Evolutionary conservation across 306 rosid genomes (phyloP).

Genomic region (Lathyrus sativus): DNA sequence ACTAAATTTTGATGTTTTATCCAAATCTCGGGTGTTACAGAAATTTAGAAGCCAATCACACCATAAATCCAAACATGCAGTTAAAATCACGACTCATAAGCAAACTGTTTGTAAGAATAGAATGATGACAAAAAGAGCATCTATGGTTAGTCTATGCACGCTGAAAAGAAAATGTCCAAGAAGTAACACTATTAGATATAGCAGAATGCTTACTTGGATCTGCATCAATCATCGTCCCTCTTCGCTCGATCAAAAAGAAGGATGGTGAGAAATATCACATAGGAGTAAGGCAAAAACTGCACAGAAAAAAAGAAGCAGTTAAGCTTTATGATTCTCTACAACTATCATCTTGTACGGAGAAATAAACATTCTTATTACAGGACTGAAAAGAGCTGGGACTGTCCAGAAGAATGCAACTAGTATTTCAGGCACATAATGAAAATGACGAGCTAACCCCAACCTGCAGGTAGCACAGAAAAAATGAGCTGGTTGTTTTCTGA

Average conservation of each 20-base stretch:
- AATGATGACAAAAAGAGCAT: no score
- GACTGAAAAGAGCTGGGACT: slow-evolving; percentile 87
- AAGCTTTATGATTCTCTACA: slow-evolving; percentile 32
- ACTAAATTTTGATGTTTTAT: background rate
- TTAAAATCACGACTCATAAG: slow-evolving; percentile 1
- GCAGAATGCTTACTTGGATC: slow-evolving; percentile 77
- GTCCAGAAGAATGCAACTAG: slow-evolving; percentile 97
- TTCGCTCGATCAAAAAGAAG: slow-evolving; percentile 95
- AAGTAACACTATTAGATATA: slow-evolving; percentile 18
- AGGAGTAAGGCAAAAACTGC: slow-evolving; percentile 95
- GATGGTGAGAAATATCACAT: slow-evolving; percentile 82
- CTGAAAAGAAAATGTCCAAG: slow-evolving; percentile 1
- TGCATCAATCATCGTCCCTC: slow-evolving; percentile 91
- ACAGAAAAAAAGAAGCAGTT: slow-evolving; percentile 25
- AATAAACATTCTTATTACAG: slow-evolving; percentile 56
- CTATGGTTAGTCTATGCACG: background rate
- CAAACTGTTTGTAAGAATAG: background rate
- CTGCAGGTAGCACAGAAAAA: slow-evolving; percentile 54
- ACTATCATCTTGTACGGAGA: slow-evolving; percentile 30
- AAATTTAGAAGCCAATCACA: background rate
- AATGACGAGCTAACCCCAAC: slow-evolving; percentile 98
- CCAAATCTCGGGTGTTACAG: background rate
- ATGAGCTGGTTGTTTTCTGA: slow-evolving; percentile 15
- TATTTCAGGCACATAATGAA: slow-evolving; percentile 97
- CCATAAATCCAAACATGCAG: background rate